Evolutionary conservation across 257 asterid genomes (phyloP).

Genomic region (Gentiana dahurica): DNA sequence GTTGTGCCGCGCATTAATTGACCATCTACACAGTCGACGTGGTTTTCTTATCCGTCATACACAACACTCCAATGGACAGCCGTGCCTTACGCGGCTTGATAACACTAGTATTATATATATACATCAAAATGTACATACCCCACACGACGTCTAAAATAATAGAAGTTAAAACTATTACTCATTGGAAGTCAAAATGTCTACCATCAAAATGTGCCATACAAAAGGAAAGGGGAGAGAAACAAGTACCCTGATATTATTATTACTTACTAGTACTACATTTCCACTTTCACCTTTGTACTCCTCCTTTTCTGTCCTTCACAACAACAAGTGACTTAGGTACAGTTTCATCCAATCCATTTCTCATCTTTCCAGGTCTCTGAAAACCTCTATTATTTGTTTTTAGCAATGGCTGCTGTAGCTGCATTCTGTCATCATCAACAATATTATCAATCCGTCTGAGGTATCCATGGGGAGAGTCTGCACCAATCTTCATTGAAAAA

Average conservation of each 20-base stretch:
- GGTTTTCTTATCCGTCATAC: no score
- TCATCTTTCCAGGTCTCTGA: conserved; percentile 28
- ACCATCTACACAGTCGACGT: no score
- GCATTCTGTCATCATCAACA: conserved; percentile 17
- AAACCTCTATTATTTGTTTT: conserved; percentile 31
- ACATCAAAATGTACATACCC: no score
- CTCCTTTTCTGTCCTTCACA: conserved; percentile 33
- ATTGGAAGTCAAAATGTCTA: no score
- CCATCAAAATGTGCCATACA: no score
- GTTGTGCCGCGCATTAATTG: no score
- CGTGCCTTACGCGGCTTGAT: no score
- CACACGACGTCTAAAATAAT: background rate
- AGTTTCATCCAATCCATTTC: conserved; percentile 13
- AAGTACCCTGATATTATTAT: no score
- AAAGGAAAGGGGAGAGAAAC: no score
- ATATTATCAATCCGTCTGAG: conserved; percentile 8
- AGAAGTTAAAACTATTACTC: background rate
- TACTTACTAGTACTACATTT: background rate
- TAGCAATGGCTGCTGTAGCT: conserved; percentile 17
- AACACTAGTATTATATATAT: no score
- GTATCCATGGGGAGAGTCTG: conserved; percentile 7
- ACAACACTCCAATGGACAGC: no score
- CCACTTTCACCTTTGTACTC: conserved; percentile 25
- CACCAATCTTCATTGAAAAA: conserved; percentile 13
- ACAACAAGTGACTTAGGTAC: conserved; percentile 19